A percentile compares a stretch with the other conserved stretches of the same genome.
phyloP scores from a whole-genome alignment of 805 yeast genomes.

The Kodamaea nitidulidarum region DNA sequence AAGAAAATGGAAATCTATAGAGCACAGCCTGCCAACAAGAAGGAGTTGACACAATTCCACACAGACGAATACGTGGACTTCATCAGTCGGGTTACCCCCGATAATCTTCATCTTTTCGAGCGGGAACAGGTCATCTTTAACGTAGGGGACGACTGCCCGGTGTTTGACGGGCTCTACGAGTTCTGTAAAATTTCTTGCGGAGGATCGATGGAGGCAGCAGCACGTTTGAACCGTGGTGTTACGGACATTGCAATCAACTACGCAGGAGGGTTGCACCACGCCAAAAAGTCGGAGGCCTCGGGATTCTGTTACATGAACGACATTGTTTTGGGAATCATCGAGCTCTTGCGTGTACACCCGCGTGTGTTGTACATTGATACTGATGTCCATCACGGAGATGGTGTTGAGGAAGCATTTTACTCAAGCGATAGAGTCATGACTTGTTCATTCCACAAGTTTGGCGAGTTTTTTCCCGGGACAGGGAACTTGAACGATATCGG shows the following conservation, averaged over 20 bases:
- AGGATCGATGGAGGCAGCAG: constrained; percentile 28
- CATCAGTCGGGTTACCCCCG: constrained; percentile 22
- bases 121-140: constrained; percentile 25
- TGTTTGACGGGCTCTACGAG: constrained; percentile 24
- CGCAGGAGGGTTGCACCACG: constrained; percentile 27
- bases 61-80: constrained; percentile 20
- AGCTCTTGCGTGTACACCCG: constrained; percentile 24
- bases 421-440: constrained; percentile 28
- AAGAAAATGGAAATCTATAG: constrained; percentile 28
- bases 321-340: constrained; percentile 24
- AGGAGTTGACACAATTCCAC: constrained; percentile 24
- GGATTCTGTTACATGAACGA: constrained; percentile 28
- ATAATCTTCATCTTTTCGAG: constrained; percentile 23
- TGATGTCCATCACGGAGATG: constrained; percentile 28
- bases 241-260: constrained; percentile 27
- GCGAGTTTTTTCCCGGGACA: constrained; percentile 28
- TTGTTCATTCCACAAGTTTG: constrained; percentile 25
- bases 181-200: constrained; percentile 25
- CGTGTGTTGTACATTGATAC: constrained; percentile 25
- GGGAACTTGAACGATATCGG: constrained; percentile 28
- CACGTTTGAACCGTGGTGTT: constrained; percentile 23
- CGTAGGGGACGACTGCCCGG: constrained; percentile 26
- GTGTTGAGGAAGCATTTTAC: constrained; percentile 27
- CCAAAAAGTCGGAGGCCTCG: constrained; percentile 24
- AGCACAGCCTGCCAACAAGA: constrained; percentile 26